Evolutionary conservation across 805 yeast genomes (phyloP).

Genomic region (Monosporozyma yasuniensis): DNA sequence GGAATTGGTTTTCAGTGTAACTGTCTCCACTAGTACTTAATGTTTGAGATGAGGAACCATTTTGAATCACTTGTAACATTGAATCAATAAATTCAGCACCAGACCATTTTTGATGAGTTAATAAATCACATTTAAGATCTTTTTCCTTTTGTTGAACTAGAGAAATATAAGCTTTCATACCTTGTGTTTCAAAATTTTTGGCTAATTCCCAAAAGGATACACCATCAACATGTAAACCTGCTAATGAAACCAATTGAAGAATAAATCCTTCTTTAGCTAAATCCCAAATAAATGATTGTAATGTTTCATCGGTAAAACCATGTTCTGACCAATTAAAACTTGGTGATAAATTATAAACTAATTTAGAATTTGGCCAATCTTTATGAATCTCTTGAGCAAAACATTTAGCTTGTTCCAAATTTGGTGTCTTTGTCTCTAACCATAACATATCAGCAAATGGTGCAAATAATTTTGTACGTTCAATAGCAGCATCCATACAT

Average conservation of each 20-base stretch:
- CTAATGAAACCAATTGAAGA: slow-evolving; percentile 50
- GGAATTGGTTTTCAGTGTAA: slow-evolving; percentile 34
- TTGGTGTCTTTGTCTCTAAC: slow-evolving; percentile 56
- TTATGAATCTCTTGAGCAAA: slow-evolving; percentile 41
- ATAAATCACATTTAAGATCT: slow-evolving; percentile 39
- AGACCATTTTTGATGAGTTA: slow-evolving; percentile 56
- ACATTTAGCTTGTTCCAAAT: slow-evolving; percentile 39
- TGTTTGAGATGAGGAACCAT: slow-evolving; percentile 37
- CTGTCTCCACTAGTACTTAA: slow-evolving; percentile 34
- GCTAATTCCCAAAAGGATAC: slow-evolving; percentile 44
- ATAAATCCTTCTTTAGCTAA: slow-evolving; percentile 50
- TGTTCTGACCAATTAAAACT: slow-evolving; percentile 53
- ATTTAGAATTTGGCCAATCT: slow-evolving; percentile 42
- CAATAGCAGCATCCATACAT: slow-evolving; percentile 46
- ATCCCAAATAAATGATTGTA: slow-evolving; percentile 43
- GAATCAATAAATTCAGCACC: slow-evolving; percentile 50
- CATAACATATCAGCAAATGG: slow-evolving; percentile 54
- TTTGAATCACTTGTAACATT: slow-evolving; percentile 34
- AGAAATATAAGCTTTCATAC: slow-evolving; percentile 53
- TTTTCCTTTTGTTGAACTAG: slow-evolving; percentile 42
- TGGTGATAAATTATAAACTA: slow-evolving; percentile 54
- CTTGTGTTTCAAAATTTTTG: slow-evolving; percentile 39
- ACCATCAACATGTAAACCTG: slow-evolving; percentile 50
- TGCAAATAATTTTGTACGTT: slow-evolving; percentile 45
- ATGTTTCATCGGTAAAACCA: slow-evolving; percentile 41